These are phyloP conservation scores for Trichoderma hamatum DNA, from an alignment of 2,329 filamentous ascomycete species.

Conservation along the genomic window DNA sequence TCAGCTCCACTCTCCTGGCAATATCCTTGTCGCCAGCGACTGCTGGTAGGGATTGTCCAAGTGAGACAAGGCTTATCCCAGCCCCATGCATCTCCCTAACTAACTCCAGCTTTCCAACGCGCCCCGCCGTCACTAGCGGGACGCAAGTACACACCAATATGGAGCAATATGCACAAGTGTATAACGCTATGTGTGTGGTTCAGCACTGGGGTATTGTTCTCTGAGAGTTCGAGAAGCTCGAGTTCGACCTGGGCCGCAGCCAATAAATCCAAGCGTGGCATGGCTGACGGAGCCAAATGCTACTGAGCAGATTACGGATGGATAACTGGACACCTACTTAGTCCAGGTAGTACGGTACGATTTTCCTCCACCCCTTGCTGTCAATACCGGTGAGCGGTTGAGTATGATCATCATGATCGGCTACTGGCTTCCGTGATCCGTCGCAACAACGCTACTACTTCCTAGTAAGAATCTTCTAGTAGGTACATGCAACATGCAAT, in stretches of 20 bases:
- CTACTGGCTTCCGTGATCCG: slow-evolving; percentile 29
- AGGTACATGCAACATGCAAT: not conserved
- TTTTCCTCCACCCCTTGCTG: slow-evolving; percentile 17
- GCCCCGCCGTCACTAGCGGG: slow-evolving; percentile 12
- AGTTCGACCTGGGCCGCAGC: not conserved
- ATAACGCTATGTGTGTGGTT: not conserved
- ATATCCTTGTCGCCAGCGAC: slow-evolving; percentile 19
- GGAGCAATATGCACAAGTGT: slow-evolving; percentile 9
- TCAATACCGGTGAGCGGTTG: slow-evolving; percentile 13
- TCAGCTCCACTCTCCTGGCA: slow-evolving; percentile 14
- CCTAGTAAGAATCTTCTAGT: not conserved
- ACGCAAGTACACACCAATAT: not conserved
- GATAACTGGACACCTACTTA: not conserved
- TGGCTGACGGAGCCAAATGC: slow-evolving; percentile 5
- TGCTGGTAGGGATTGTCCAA: not conserved
- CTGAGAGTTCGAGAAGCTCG: slow-evolving; percentile 25
- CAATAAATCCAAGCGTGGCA: slow-evolving; percentile 1
- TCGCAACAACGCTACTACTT: not conserved
- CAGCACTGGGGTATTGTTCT: slow-evolving; percentile 22
- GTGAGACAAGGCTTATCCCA: slow-evolving; percentile 19
- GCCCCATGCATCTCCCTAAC: slow-evolving; percentile 24
- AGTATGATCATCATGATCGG: slow-evolving; percentile 27
- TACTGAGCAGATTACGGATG: not conserved
- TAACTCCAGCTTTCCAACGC: slow-evolving; percentile 22
- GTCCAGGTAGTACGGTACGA: not conserved